Base-by-base conservation (phyloP, 2,329 filamentous ascomycete species). In the Exserohilum turcica region DNA sequence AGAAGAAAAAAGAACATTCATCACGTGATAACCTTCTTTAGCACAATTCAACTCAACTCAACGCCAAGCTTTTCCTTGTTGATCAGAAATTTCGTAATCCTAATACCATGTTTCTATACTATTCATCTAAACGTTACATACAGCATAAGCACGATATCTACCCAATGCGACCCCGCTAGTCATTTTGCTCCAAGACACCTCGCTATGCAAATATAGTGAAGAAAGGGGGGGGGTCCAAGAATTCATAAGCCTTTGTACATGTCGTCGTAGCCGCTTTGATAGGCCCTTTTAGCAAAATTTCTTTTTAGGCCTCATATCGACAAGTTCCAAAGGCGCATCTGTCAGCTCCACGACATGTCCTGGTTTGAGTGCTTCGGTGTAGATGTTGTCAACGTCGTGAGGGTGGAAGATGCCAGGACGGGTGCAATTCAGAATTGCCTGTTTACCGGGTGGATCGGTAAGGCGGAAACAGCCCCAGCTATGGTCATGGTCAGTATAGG, bases 381-480 rank as follows among this genome's bases (percentile, higher is more conserved):
- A 96, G 1, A 95, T 82, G 64, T 92, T 87, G 21, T 84, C 80
- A 58, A 88, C 80, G 0, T 76, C 75, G 67, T 91, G 88, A 5
- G 86, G 90, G 73, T 99, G 94, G 72, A 99, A 99, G 0, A 95
- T 82, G 1, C 90, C 90, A 0, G 84, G 83, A 55, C 92, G 84
- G 2, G 78, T 86, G 76, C 94, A 99, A 35, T 86, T 83, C 38
- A 96, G 79, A 29, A 99, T 88, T n/a, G 91, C 85, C 59, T 90
- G 86, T 63, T 97, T 82, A 0, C 94, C 94, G 0, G 94, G 93
- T 0, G 94, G 94, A 74, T 97, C 90, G 0, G 94, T 99, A 4
- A 99, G 80, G 29, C 94, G 86, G 76, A 97, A 99, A 19, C 95
- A 89, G 43, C 94, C 94, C 80, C 91, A 93, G 57, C 91, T 93